phyloP scores from a whole-genome alignment of 2,329 filamentous ascomycete species.

The Colletotrichum abscissum region DNA sequence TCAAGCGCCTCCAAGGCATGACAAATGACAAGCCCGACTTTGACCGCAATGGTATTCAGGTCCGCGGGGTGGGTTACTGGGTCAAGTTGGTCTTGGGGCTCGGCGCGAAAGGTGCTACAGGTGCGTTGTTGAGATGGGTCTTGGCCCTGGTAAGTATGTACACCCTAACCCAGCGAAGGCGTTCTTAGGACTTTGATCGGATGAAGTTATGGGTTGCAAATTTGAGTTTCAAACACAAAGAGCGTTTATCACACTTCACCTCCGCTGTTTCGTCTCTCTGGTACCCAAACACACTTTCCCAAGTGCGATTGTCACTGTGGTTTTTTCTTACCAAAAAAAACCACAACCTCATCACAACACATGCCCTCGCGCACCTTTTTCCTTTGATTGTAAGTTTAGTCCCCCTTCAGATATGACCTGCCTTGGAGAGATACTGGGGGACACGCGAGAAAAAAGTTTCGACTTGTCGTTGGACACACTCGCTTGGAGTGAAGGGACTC shows the following conservation, averaged over 20 bases:
- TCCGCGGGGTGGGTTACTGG: conserved; percentile 67
- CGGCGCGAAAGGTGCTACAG: conserved; percentile 60
- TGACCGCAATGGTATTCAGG: conserved; percentile 67
- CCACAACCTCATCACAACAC: background rate
- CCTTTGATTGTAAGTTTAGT: conserved; percentile 18
- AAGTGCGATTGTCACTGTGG: background rate
- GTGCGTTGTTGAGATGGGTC: conserved; percentile 64
- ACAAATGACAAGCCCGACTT: conserved; percentile 66
- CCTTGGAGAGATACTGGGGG: background rate
- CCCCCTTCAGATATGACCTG: background rate
- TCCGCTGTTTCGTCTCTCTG: background rate
- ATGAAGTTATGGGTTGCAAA: conserved; percentile 1
- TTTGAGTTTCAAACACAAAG: background rate
- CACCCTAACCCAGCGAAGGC: conserved; percentile 47
- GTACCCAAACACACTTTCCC: background rate
- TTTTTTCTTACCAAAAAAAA: background rate
- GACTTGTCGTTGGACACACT: conserved; percentile 10
- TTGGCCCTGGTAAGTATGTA: conserved; percentile 50
- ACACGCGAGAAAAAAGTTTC: conserved; percentile 14
- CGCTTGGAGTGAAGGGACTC: conserved; percentile 18
- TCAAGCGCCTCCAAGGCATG: conserved; percentile 57
- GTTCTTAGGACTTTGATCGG: conserved; percentile 45
- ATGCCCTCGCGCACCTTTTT: background rate
- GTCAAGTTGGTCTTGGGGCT: conserved; percentile 60
- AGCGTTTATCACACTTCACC: background rate